These are phyloP conservation scores for Tricholoma flavovirens DNA, from an alignment of 768 basidiomycete genomes.

Conservation along the genomic window DNA sequence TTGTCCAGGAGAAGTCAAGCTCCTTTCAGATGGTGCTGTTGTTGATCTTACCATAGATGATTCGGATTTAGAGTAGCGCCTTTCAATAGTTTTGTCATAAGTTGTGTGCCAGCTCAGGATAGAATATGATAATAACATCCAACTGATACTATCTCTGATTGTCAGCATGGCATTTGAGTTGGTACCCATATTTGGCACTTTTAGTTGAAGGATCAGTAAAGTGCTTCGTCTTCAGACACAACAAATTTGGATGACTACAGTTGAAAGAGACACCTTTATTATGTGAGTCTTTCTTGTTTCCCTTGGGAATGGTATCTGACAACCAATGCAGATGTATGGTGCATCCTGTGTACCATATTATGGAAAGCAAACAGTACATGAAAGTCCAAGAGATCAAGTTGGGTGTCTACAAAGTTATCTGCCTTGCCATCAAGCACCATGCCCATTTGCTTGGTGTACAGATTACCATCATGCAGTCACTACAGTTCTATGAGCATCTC, in stretches of 20 bases:
- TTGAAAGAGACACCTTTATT: conserved; percentile 82
- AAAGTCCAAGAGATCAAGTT: conserved; percentile 65
- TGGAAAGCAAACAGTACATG: conserved; percentile 85
- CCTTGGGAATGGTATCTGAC: not conserved
- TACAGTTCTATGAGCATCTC: conserved; percentile 93
- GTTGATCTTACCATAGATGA: no score
- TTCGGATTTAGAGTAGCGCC: no score
- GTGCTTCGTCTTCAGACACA: conserved; percentile 62
- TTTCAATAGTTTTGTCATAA: no score
- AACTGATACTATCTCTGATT: no score
- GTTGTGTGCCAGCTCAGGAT: no score
- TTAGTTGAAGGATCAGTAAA: conserved; percentile 69
- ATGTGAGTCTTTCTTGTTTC: conserved; percentile 45
- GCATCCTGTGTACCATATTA: conserved; percentile 80
- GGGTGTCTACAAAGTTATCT: conserved; percentile 85
- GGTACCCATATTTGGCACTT: no score
- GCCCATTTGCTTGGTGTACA: conserved; percentile 79
- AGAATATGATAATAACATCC: no score
- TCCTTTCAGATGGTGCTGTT: no score
- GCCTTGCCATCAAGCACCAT: conserved; percentile 88
- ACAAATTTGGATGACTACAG: conserved; percentile 85
- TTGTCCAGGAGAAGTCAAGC: no score
- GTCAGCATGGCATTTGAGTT: no score
- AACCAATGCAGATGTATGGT: conserved; percentile 69
- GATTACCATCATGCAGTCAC: conserved; percentile 82